Conservation (phyloP, 148 eudicot genomes). For the Rhododendron kiyosumense region DNA sequence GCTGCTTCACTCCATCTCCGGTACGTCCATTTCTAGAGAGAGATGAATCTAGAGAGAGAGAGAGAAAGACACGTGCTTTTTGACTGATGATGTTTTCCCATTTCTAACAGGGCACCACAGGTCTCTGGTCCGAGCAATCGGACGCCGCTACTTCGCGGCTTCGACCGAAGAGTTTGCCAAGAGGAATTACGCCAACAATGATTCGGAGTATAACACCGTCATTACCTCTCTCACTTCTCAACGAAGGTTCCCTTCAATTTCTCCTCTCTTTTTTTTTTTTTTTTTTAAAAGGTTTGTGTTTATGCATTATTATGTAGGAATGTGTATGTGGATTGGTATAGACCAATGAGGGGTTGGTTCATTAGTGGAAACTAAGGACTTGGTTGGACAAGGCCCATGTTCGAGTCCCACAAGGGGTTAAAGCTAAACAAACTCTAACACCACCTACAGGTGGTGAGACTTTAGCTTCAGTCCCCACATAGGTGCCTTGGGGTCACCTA, state of each 20-base stretch:
- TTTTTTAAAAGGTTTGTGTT: not conserved
- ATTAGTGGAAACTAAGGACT: too few species aligned
- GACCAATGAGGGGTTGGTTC: too few species aligned
- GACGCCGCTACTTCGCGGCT: slow-evolving; percentile 51
- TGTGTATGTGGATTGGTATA: too few species aligned
- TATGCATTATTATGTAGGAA: not conserved
- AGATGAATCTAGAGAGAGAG: not conserved
- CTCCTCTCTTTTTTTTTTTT: not conserved
- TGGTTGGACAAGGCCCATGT: too few species aligned
- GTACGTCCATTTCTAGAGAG: slow-evolving; percentile 4
- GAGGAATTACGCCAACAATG: slow-evolving; percentile 74
- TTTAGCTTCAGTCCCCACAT: too few species aligned
- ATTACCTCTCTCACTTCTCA: slow-evolving; percentile 59
- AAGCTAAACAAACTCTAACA: too few species aligned
- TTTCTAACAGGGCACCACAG: slow-evolving; percentile 31
- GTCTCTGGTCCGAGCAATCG: slow-evolving; percentile 31
- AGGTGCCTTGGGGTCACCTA: too few species aligned
- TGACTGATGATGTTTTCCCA: not conserved
- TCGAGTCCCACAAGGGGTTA: too few species aligned
- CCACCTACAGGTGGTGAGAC: too few species aligned
- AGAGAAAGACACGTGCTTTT: not conserved
- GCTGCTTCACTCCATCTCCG: slow-evolving; percentile 31
- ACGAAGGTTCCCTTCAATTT: slow-evolving; percentile 41
- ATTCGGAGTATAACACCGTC: slow-evolving; percentile 74
- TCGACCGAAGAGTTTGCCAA: slow-evolving; percentile 48